These are phyloP conservation scores for Pythium grandisporangium DNA, from an alignment of 352 stramenopile genomes.

Conservation along the genomic window DNA sequence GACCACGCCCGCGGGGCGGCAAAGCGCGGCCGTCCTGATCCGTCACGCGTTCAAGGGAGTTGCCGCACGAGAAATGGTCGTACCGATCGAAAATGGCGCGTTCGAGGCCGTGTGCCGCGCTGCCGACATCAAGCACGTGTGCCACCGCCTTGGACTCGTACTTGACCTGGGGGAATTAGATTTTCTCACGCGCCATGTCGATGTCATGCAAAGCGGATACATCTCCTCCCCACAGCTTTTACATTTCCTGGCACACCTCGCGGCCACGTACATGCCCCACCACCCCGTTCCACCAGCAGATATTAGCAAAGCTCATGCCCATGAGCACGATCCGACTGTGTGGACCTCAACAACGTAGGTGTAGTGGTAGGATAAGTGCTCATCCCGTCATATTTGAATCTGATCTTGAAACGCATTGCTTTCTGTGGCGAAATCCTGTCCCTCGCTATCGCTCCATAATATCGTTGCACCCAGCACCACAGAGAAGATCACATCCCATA, in stretches of 20 bases:
- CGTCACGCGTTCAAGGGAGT: slow-evolving; percentile 71
- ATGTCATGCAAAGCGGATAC: slow-evolving; percentile 43
- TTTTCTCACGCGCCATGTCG: slow-evolving; percentile 36
- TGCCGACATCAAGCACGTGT: slow-evolving; percentile 64
- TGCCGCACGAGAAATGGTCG: slow-evolving; percentile 47
- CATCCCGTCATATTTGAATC: not conserved
- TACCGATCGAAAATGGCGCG: slow-evolving; percentile 54
- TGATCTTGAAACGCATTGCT: too few relatives aligned
- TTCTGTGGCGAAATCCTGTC: too few relatives aligned
- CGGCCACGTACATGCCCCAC: too few relatives aligned
- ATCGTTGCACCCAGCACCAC: too few relatives aligned
- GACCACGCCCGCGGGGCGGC: slow-evolving; percentile 31
- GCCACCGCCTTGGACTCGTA: slow-evolving; percentile 56
- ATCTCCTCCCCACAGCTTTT: slow-evolving; percentile 51
- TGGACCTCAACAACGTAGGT: too few relatives aligned
- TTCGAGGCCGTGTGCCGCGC: slow-evolving; percentile 57
- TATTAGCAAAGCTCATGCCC: too few relatives aligned
- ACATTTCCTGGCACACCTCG: slow-evolving; percentile 44
- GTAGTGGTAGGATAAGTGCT: not conserved
- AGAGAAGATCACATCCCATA: too few relatives aligned
- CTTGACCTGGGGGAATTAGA: slow-evolving; percentile 53
- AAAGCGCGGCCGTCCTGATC: slow-evolving; percentile 58
- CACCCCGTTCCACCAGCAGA: too few relatives aligned
- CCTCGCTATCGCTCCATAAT: too few relatives aligned
- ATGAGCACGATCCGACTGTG: too few relatives aligned